A percentile compares a stretch with the other conserved stretches of the same genome.
phyloP scores from a whole-genome alignment of 2,329 filamentous ascomycete species.

The Orbilia brochopaga region DNA sequence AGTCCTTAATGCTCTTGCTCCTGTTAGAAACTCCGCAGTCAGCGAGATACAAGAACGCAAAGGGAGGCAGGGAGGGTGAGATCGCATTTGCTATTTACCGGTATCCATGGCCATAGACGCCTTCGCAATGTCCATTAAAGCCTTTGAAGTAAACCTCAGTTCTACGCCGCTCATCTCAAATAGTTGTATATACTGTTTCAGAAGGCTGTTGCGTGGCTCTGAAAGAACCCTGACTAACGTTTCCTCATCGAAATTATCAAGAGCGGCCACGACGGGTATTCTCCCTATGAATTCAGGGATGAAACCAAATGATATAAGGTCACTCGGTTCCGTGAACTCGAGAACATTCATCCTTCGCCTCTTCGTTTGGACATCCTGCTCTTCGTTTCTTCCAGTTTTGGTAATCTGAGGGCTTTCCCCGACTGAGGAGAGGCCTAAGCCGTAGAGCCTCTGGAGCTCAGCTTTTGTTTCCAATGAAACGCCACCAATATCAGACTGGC shows the following conservation, averaged over 20 bases:
- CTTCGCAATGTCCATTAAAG: conserved; percentile 80
- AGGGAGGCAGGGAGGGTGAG: no score
- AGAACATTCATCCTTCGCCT: conserved; percentile 51
- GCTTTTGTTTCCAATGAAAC: conserved; percentile 14
- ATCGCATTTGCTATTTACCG: conserved; percentile 61
- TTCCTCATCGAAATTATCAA: conserved; percentile 73
- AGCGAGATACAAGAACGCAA: neutral
- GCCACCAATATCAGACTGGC: conserved; percentile 11
- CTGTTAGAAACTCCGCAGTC: conserved; percentile 7
- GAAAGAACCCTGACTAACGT: conserved; percentile 85
- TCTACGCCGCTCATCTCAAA: conserved; percentile 80
- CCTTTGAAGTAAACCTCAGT: conserved; percentile 79
- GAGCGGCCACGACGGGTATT: conserved; percentile 84
- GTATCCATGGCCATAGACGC: conserved; percentile 73
- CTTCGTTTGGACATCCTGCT: conserved; percentile 2
- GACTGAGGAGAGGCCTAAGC: conserved; percentile 1
- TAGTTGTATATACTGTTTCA: conserved; percentile 85
- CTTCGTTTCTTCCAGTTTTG: neutral
- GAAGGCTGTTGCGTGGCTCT: conserved; percentile 85
- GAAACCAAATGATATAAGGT: conserved; percentile 55
- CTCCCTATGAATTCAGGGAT: conserved; percentile 69
- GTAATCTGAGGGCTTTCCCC: neutral
- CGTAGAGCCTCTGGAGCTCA: conserved; percentile 20
- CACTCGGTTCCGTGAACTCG: conserved; percentile 54
- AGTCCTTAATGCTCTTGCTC: conserved; percentile 75